Evolutionary conservation across 2,329 filamentous ascomycete genomes (phyloP), one percentile per base, ranked within the genome.

Genomic region (Talaromyces sp.): DNA sequence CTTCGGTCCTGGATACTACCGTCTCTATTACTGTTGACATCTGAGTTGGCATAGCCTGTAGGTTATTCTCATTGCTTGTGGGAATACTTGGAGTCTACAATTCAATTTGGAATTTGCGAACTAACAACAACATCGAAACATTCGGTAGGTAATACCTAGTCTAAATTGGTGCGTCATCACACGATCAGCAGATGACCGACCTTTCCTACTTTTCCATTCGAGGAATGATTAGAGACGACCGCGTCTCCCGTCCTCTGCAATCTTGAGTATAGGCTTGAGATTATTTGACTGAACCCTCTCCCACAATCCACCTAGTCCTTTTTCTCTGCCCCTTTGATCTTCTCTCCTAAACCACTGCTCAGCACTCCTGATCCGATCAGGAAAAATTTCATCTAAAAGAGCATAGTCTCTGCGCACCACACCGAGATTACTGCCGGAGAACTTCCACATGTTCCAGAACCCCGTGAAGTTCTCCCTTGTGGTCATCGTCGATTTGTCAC

Each of bases 351-450:
- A 81, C 76, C 81, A 86, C 67, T 85, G 79, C 69, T 84, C 82
- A 0, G 78, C 81, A 39, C 73, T 81, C 69, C 72, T 79, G 63
- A 84, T 80, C n/a, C 84, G 74, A 1, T 70, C 69, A 0, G 84
- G 84, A 69, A 82, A 77, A 58, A 86, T 85, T 72, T 82, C 77
- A 69, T 86, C 84, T 49, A 86, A 71, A 19, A 85, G 67, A 15
- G 69, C 73, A 69, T 84, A 85, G 69, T 86, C 80, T 59, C 83
- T 76, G 65, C 71, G 70, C 1, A 84, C 68, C 5, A 85, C 67
- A 0, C 80, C 80, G 33, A 72, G 70, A 62, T 82, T 81, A 0
- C 74, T 75, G 0, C 77, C 78, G 1, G 79, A 80, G 62, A 78
- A 62, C 54, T 73, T 77, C 75, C 78, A 86, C 61, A 81, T 66